These are phyloP conservation scores for Sarocladium kiliense DNA, from an alignment of 2,329 filamentous ascomycete genomes.

Conservation along the genomic window DNA sequence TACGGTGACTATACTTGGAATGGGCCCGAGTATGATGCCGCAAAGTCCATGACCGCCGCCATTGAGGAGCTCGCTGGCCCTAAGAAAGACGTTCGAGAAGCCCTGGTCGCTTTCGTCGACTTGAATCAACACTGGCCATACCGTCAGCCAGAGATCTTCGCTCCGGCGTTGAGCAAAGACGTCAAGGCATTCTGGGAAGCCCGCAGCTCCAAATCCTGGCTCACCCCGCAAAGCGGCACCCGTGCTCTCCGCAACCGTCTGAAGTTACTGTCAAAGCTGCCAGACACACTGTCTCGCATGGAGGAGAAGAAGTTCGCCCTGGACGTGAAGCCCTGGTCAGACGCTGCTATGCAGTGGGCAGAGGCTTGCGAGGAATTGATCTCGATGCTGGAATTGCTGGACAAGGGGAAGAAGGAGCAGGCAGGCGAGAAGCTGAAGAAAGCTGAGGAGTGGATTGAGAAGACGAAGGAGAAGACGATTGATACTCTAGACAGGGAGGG, in stretches of 20 bases:
- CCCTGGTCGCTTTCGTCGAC: constrained; percentile 11
- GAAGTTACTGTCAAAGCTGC: constrained; percentile 5
- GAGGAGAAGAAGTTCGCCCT: constrained; percentile 11
- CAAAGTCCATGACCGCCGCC: constrained; percentile 9
- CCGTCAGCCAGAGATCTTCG: constrained; percentile 10
- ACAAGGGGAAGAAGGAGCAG: constrained; percentile 9
- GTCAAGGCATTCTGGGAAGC: constrained; percentile 12
- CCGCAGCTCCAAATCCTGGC: neutral
- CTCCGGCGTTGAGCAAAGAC: constrained; percentile 12
- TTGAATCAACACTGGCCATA: constrained; percentile 15
- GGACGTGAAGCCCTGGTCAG: constrained; percentile 12
- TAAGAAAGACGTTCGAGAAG: neutral
- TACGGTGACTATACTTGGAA: constrained; percentile 15
- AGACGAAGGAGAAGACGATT: constrained; percentile 6
- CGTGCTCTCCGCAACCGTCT: constrained; percentile 10
- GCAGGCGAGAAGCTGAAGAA: neutral
- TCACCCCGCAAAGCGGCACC: neutral
- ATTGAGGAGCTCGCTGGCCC: constrained; percentile 12
- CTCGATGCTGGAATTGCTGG: constrained; percentile 11
- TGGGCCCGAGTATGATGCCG: constrained; percentile 8
- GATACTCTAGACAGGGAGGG: constrained; percentile 1
- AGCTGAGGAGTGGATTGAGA: neutral
- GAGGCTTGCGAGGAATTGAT: constrained; percentile 12
- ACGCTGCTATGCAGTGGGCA: constrained; percentile 13
- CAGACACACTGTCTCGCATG: constrained; percentile 11